phyloP scores from a whole-genome alignment of 257 asterid genomes.

The Plectranthus barbatus region DNA sequence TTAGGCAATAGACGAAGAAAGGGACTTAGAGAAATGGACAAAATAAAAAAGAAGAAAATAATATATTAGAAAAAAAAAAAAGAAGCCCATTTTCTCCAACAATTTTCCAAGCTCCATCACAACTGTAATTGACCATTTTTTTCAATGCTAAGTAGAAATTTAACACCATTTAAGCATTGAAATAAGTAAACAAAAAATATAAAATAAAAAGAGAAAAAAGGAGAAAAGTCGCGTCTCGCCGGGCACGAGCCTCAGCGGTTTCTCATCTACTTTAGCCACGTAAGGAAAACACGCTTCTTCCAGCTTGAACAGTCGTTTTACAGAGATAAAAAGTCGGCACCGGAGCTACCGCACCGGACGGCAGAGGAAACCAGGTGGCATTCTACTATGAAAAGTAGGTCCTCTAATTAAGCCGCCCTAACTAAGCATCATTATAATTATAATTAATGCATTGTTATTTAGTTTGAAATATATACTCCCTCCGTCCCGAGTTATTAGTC shows the following conservation, averaged over 20 bases:
- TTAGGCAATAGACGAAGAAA: not conserved
- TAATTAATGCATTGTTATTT: too few relatives aligned
- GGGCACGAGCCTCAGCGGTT: constrained; percentile 29
- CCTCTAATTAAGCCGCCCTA: too few relatives aligned
- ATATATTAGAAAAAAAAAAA: not conserved
- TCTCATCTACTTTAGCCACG: constrained; percentile 28
- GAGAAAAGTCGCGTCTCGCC: constrained; percentile 24
- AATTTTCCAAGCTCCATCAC: constrained; percentile 13
- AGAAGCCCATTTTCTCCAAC: constrained; percentile 9
- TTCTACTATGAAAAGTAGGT: too few relatives aligned
- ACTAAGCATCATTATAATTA: too few relatives aligned
- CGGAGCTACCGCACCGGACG: too few relatives aligned
- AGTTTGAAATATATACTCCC: too few relatives aligned
- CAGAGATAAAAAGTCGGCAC: too few relatives aligned
- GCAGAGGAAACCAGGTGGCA: too few relatives aligned
- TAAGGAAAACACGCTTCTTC: constrained; percentile 6
- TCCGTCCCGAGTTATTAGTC: too few relatives aligned
- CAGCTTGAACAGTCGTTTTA: too few relatives aligned
- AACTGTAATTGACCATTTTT: constrained; percentile 16
- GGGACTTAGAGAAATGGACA: constrained; percentile 1
- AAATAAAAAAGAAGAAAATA: not conserved
- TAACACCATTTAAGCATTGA: constrained; percentile 12
- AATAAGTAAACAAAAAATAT: not conserved
- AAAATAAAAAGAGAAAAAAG: not conserved
- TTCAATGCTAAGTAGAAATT: constrained; percentile 19